Percentiles rank a stretch among this genome's conserved stretches.
Conservation (phyloP, 1,139 yeast genomes). For the Scheffersomyces parashehatae region DNA sequence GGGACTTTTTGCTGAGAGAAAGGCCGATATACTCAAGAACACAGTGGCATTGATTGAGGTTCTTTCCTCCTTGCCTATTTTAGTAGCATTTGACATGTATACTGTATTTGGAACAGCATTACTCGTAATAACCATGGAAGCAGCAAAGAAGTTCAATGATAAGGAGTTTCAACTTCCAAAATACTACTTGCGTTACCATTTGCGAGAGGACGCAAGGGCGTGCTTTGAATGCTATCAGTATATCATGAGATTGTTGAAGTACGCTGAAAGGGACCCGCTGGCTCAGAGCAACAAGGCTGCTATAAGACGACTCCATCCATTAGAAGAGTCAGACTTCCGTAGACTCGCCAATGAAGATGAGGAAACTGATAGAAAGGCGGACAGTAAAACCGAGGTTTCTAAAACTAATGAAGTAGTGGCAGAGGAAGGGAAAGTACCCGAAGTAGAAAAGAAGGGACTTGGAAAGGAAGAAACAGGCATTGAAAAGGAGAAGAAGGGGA, state of each 20-base stretch:
- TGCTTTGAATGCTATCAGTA: constrained; percentile 38
- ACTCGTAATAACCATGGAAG: constrained; percentile 32
- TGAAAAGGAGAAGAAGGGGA: background rate
- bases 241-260: constrained; percentile 28
- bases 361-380: background rate
- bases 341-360: constrained; percentile 12
- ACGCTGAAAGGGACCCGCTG: constrained; percentile 28
- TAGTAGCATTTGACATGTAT: constrained; percentile 35
- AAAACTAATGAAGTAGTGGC: too few species aligned
- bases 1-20: constrained; percentile 21
- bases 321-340: constrained; percentile 18
- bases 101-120: constrained; percentile 38
- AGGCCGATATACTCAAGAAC: constrained; percentile 33
- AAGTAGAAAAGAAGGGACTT: background rate
- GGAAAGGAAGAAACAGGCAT: background rate
- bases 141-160: constrained; percentile 20
- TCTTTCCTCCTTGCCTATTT: constrained; percentile 42
- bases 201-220: constrained; percentile 18
- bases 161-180: constrained; percentile 23
- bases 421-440: background rate
- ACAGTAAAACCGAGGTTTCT: background rate
- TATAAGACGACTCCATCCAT: constrained; percentile 22
- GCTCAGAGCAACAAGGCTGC: constrained; percentile 32
- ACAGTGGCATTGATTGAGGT: constrained; percentile 39
- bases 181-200: constrained; percentile 17